phyloP scores from a whole-genome alignment of 2,329 filamentous ascomycete genomes.

The Aspergillus fumigatiaffinis region DNA sequence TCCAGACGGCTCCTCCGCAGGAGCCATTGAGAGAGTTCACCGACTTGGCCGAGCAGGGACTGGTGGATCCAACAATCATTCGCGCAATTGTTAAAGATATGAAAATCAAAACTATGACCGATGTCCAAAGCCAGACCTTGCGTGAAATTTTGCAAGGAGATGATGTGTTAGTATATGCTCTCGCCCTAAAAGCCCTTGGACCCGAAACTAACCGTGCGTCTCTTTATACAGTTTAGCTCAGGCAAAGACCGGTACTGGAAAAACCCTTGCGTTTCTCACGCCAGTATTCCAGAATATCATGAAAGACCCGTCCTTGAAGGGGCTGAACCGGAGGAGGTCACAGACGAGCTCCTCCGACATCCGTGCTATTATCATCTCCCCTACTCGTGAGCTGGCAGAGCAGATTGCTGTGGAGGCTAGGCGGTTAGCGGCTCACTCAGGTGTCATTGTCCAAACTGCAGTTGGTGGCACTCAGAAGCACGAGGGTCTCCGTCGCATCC shows the following conservation, averaged over 20 bases:
- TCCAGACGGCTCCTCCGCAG: conserved; percentile 1
- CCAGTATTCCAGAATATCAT: conserved; percentile 80
- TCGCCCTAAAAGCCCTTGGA: background rate
- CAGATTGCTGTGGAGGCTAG: conserved; percentile 68
- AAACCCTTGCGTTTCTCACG: conserved; percentile 89
- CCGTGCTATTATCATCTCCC: conserved; percentile 58
- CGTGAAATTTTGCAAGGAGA: conserved; percentile 71
- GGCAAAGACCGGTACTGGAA: conserved; percentile 94
- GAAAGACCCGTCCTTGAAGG: conserved; percentile 56
- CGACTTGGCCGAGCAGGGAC: conserved; percentile 33
- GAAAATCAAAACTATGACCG: conserved; percentile 81
- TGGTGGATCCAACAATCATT: conserved; percentile 64
- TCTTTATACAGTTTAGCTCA: conserved; percentile 67
- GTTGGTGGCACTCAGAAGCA: conserved; percentile 86
- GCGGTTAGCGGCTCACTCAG: conserved; percentile 62
- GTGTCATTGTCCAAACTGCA: conserved; percentile 69
- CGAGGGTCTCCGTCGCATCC: conserved; percentile 63
- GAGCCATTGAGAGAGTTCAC: conserved; percentile 34
- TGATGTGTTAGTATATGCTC: conserved; percentile 66
- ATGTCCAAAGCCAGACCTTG: conserved; percentile 84
- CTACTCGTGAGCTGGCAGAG: conserved; percentile 61
- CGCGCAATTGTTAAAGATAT: conserved; percentile 66
- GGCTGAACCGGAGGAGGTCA: conserved; percentile 8
- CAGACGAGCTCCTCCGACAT: conserved; percentile 44
- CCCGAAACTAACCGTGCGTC: conserved; percentile 16